phyloP scores from a whole-genome alignment of 148 eudicot genomes.

The Rhododendron vialii region DNA sequence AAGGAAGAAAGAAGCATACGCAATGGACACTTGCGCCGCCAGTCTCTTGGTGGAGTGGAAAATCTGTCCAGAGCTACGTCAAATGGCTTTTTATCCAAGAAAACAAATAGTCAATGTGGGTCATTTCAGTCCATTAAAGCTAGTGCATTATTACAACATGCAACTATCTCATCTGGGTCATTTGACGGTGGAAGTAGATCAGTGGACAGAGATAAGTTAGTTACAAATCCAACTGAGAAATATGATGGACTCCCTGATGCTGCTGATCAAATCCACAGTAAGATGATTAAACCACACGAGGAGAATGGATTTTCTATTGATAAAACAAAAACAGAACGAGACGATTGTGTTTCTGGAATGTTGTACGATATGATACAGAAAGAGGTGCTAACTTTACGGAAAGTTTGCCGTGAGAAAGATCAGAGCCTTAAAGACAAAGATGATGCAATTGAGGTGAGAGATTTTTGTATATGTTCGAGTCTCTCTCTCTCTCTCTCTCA shows the following conservation, averaged over 20 bases:
- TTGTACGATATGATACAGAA: slow-evolving; percentile 89
- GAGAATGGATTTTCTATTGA: slow-evolving; percentile 36
- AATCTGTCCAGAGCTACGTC: slow-evolving; percentile 51
- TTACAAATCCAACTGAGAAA: slow-evolving; percentile 12
- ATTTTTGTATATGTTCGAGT: background rate
- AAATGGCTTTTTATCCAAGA: slow-evolving; percentile 55
- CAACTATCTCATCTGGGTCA: slow-evolving; percentile 41
- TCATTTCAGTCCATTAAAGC: slow-evolving; percentile 34
- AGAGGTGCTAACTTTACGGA: slow-evolving; percentile 70
- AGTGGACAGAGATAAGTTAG: slow-evolving; percentile 30
- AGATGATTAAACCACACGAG: slow-evolving; percentile 7
- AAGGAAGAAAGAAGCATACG: slow-evolving; percentile 51
- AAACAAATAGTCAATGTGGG: slow-evolving; percentile 41
- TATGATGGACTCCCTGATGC: slow-evolving; percentile 20
- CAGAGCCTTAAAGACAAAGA: slow-evolving; percentile 79
- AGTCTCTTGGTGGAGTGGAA: slow-evolving; percentile 75
- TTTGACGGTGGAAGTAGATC: slow-evolving; percentile 50
- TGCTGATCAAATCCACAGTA: slow-evolving; percentile 23
- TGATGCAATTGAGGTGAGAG: slow-evolving; percentile 81
- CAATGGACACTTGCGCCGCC: slow-evolving; percentile 62
- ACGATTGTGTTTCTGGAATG: slow-evolving; percentile 73
- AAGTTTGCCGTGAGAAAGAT: slow-evolving; percentile 83
- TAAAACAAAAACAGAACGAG: slow-evolving; percentile 31
- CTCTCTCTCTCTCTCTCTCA: background rate
- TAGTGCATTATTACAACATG: slow-evolving; percentile 37